A percentile compares a stretch with the other conserved stretches of the same genome.
These are phyloP conservation scores for Skeletonema potamos DNA, from an alignment of 108 stramenopile species.

Conservation along the genomic window DNA sequence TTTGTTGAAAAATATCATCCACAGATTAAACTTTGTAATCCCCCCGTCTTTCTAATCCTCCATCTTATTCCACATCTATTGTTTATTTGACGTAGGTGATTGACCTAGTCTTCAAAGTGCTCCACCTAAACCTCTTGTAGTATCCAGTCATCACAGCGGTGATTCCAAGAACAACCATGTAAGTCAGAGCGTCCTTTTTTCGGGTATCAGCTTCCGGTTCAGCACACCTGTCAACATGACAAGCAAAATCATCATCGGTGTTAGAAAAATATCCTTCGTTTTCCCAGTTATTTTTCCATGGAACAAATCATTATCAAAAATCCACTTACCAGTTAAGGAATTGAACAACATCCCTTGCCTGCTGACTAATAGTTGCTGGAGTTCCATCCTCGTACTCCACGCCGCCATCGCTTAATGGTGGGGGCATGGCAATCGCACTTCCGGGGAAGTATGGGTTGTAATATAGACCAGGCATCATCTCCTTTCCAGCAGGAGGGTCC, in stretches of 20 bases:
- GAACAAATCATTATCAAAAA: neutral
- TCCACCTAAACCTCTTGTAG: constrained; percentile 98
- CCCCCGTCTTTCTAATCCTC: neutral
- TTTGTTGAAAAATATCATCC: neutral
- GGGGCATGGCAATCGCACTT: constrained; percentile 98
- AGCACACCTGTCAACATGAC: constrained; percentile 59
- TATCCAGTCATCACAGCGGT: constrained; percentile 88
- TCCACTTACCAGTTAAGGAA: constrained; percentile 79
- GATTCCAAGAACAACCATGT: constrained; percentile 82
- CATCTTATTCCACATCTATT: constrained; percentile 2
- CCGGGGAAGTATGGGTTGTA: constrained; percentile 98
- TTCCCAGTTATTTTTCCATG: neutral
- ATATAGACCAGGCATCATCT: constrained; percentile 93
- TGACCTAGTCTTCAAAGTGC: constrained; percentile 94
- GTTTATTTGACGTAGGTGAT: constrained; percentile 91
- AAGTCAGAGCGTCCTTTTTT: constrained; percentile 94
- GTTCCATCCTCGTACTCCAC: constrained; percentile 98
- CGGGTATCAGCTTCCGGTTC: constrained; percentile 98
- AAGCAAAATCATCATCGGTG: neutral
- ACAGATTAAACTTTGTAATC: neutral
- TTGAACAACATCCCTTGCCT: constrained; percentile 86
- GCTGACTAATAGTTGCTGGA: constrained; percentile 94
- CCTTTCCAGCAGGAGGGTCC: constrained; percentile 95
- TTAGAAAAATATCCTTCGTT: neutral
- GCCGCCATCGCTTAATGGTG: constrained; percentile 94